Evolutionary conservation across 306 rosid species (phyloP).

Genomic region (Casuarina glauca): DNA sequence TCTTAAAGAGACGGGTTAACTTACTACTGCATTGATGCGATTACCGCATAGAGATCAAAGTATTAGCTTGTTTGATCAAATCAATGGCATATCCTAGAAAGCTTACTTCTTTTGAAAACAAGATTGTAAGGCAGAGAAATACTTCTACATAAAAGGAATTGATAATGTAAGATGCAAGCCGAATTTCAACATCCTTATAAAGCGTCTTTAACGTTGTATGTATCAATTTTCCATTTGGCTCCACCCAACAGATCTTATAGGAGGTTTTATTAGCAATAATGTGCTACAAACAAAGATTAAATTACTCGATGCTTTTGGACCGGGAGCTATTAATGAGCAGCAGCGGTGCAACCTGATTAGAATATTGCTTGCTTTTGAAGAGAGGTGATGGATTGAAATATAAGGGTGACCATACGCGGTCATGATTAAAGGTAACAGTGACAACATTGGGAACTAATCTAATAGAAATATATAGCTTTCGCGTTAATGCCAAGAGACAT

Average conservation of each 20-base stretch:
- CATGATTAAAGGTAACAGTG: constrained; percentile 42
- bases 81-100: too few species aligned
- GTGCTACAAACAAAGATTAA: neutral
- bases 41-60: too few species aligned
- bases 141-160: too few species aligned
- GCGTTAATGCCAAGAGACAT: constrained; percentile 63
- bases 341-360: constrained; percentile 26
- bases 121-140: too few species aligned
- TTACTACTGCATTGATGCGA: too few species aligned
- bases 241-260: neutral
- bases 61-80: too few species aligned
- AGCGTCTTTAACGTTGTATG: too few species aligned
- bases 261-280: neutral
- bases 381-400: constrained; percentile 44
- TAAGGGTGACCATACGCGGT: constrained; percentile 45
- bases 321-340: constrained; percentile 25
- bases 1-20: too few species aligned
- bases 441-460: constrained; percentile 3
- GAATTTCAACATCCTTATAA: too few species aligned
- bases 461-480: constrained; percentile 31
- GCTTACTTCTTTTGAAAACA: too few species aligned
- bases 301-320: neutral
- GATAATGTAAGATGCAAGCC: too few species aligned
- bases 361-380: constrained; percentile 52
- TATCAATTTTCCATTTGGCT: too few species aligned